These are phyloP conservation scores for Colletotrichum nymphaeae DNA, from an alignment of 2,329 filamentous ascomycete species.

Conservation along the genomic window DNA sequence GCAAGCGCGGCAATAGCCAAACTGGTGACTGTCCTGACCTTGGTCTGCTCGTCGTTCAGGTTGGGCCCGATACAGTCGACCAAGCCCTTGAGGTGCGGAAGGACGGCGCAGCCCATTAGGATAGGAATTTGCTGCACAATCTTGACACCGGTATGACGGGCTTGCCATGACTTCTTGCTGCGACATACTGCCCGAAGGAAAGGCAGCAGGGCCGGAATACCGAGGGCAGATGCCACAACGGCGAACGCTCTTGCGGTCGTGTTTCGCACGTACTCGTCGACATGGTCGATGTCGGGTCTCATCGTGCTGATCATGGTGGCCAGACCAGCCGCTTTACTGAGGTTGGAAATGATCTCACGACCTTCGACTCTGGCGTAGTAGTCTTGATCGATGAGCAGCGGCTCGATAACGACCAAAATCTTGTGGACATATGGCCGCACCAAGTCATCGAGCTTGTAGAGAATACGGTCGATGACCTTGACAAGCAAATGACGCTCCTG, in stretches of 20 bases:
- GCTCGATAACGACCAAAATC: constrained; percentile 98
- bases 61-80: constrained; percentile 98
- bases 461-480: constrained; percentile 97
- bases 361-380: constrained; percentile 99
- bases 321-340: constrained; percentile 94
- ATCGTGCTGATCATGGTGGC: constrained; percentile 99
- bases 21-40: constrained; percentile 95
- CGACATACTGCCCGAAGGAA: constrained; percentile 96
- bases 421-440: constrained; percentile 98
- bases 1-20: constrained; percentile 94
- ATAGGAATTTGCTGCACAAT: constrained; percentile 99
- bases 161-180: constrained; percentile 99
- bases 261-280: constrained; percentile 98
- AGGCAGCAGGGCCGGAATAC: constrained; percentile 93
- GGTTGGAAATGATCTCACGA: constrained; percentile 97
- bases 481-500: constrained; percentile 98
- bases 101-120: constrained; percentile 95
- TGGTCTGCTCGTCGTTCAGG: constrained; percentile 96
- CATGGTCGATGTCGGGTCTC: constrained; percentile 98
- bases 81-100: constrained; percentile 94
- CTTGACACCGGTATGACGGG: constrained; percentile 97
- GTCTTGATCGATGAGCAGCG: constrained; percentile 98
- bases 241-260: constrained; percentile 97
- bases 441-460: constrained; percentile 98
- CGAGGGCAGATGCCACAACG: constrained; percentile 94